Conservation (phyloP, 83 land plant species). For the Diphasiastrum complanatum region DNA sequence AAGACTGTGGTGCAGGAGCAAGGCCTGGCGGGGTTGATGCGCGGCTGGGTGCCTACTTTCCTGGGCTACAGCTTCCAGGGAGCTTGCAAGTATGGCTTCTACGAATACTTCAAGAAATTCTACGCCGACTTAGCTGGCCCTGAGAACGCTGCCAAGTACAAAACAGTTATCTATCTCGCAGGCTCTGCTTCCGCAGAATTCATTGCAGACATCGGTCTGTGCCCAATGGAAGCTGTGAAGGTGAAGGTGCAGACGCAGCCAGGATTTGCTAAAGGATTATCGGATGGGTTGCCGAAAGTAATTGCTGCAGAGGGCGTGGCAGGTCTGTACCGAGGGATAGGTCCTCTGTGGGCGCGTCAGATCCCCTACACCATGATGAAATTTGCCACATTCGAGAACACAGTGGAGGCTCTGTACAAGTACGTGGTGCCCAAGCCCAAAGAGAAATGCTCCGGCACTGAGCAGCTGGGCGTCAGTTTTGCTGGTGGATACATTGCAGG, state of each 20-base stretch:
- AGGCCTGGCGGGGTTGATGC: conserved; percentile 35
- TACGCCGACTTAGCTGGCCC: conserved; percentile 46
- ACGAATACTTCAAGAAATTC: conserved; percentile 50
- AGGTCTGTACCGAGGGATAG: conserved; percentile 51
- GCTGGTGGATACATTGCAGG: conserved; percentile 80
- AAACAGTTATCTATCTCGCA: conserved; percentile 44
- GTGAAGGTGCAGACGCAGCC: conserved; percentile 58
- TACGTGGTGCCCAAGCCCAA: conserved; percentile 59
- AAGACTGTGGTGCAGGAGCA: conserved; percentile 38
- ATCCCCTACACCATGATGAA: conserved; percentile 66
- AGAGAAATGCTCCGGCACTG: conserved; percentile 48
- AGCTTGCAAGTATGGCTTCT: conserved; percentile 51
- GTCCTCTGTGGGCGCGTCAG: conserved; percentile 55
- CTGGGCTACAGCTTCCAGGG: conserved; percentile 53
- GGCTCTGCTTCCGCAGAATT: conserved; percentile 61
- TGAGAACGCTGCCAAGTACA: conserved; percentile 32
- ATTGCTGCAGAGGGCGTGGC: conserved; percentile 35
- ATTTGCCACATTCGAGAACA: conserved; percentile 47
- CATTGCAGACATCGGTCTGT: conserved; percentile 47
- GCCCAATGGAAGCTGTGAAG: conserved; percentile 58
- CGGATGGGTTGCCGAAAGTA: conserved; percentile 49
- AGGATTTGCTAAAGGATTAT: conserved; percentile 46
- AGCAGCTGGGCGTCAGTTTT: conserved; percentile 78
- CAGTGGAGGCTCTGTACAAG: conserved; percentile 76
- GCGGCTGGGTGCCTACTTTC: conserved; percentile 53